phyloP scores from a whole-genome alignment of 192 early-diverging fungal species.

The Chytriomyces sp. region DNA sequence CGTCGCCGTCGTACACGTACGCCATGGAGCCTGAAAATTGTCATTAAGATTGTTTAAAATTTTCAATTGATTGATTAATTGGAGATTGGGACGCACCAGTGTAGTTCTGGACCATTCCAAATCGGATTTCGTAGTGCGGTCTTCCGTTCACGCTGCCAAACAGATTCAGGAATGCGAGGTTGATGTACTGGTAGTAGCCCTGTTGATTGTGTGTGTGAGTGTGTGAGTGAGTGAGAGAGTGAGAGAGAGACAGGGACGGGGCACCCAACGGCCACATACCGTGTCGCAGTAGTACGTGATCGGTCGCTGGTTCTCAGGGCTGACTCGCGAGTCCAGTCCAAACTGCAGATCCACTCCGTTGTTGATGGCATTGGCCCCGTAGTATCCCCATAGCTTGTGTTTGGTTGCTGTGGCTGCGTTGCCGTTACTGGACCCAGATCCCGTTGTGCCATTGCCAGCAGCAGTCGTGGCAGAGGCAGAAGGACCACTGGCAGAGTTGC shows the following conservation, averaged over 20 bases:
- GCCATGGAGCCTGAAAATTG: background rate
- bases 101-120: background rate
- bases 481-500: background rate
- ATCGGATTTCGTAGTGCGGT: background rate
- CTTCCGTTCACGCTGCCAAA: background rate
- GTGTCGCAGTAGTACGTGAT: background rate
- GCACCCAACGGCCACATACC: no score
- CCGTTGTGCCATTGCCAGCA: background rate
- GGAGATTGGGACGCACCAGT: no score
- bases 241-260: no score
- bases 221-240: no score
- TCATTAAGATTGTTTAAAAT: background rate
- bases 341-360: background rate
- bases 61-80: background rate
- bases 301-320: background rate
- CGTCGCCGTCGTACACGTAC: background rate
- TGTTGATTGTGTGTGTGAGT: background rate
- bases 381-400: background rate
- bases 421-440: background rate
- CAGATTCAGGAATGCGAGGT: slow-evolving; percentile 3
- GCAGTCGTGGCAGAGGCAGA: background rate
- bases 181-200: slow-evolving; percentile 16
- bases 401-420: background rate
- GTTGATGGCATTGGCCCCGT: background rate
- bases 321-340: background rate